Evolutionary conservation across 176 grass and related monocot species (phyloP).

Genomic region (Bonia amplexicaulis): DNA sequence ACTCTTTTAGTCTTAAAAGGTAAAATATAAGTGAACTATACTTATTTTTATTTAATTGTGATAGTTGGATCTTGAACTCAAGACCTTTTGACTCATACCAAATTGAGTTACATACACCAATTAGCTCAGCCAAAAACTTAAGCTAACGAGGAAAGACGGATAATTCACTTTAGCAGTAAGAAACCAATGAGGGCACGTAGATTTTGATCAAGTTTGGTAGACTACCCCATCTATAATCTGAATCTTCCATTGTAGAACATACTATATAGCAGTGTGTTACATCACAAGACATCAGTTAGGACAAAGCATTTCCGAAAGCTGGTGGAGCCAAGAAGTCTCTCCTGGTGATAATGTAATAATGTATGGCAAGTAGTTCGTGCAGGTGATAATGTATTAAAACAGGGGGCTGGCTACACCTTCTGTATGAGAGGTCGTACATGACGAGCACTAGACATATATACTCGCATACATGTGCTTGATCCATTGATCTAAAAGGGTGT

Average conservation of each 20-base stretch:
- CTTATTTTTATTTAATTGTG: no score
- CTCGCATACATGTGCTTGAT: background rate
- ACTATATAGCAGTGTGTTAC: background rate
- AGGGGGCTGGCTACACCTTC: constrained; percentile 15
- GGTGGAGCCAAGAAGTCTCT: constrained; percentile 12
- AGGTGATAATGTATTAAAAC: constrained; percentile 38
- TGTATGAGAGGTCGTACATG: constrained; percentile 25
- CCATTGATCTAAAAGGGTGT: background rate
- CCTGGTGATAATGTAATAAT: constrained; percentile 47
- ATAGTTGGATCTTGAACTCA: no score
- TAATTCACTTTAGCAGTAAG: no score
- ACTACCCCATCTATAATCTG: constrained; percentile 1
- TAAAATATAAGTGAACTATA: no score
- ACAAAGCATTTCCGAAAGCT: background rate
- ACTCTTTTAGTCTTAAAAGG: no score
- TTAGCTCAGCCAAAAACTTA: no score
- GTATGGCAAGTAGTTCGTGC: constrained; percentile 20
- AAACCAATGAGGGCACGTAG: constrained; percentile 3
- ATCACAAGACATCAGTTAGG: background rate
- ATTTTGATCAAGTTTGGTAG: constrained; percentile 3
- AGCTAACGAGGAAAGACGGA: no score
- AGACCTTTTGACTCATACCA: no score
- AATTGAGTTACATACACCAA: no score
- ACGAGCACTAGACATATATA: background rate
- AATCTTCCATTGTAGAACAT: background rate